Conservation (phyloP, 768 basidiomycete species). For the Kwoniella sp. region DNA sequence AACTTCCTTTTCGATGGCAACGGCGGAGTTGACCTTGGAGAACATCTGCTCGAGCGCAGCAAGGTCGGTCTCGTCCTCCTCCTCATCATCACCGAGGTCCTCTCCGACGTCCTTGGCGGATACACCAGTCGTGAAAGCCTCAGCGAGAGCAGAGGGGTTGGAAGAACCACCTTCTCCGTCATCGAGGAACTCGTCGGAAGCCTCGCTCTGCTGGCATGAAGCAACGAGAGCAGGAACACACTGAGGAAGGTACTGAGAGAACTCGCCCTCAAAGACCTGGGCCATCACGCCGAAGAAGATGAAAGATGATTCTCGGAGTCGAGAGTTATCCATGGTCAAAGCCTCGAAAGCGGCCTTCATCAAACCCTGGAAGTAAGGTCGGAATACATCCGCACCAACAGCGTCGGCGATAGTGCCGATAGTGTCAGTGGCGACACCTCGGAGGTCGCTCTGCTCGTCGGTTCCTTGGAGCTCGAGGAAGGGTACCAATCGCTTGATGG, state of each 20-base stretch:
- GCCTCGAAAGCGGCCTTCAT: conserved; percentile 95
- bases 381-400: conserved; percentile 88
- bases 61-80: conserved; percentile 73
- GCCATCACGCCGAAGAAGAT: conserved; percentile 98
- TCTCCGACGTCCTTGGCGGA: conserved; percentile 63
- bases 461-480: conserved; percentile 80
- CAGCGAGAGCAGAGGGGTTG: conserved; percentile 47
- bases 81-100: conserved; percentile 67
- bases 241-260: conserved; percentile 78
- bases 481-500: conserved; percentile 82
- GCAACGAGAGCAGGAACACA: conserved; percentile 82
- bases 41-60: conserved; percentile 59
- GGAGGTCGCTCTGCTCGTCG: conserved; percentile 89
- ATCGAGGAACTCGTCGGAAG: conserved; percentile 63
- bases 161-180: conserved; percentile 58
- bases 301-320: conserved; percentile 92
- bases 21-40: conserved; percentile 89
- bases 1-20: conserved; percentile 99
- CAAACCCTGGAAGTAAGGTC: conserved; percentile 92
- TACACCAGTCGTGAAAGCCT: conserved; percentile 66
- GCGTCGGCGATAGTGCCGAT: conserved; percentile 97
- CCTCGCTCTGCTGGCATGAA: conserved; percentile 81
- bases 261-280: conserved; percentile 92
- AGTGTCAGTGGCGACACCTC: conserved; percentile 98
- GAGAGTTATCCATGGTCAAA: conserved; percentile 74